phyloP scores from a whole-genome alignment of 2,329 filamentous ascomycete species.

The Colletotrichum lupini region DNA sequence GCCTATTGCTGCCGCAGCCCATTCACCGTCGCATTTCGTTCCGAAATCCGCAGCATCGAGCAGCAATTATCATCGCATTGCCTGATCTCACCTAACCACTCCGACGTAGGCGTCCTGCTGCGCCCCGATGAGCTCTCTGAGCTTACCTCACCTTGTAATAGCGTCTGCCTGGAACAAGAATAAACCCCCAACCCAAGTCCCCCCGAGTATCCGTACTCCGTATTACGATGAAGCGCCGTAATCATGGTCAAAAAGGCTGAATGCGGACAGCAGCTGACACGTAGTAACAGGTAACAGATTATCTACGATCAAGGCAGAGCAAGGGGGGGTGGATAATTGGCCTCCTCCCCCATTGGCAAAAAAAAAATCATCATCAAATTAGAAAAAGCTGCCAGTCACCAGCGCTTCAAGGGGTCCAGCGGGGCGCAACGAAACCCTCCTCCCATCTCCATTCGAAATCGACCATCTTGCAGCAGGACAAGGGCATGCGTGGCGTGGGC shows the following conservation, averaged over 20 bases:
- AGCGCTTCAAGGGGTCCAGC: slow-evolving; percentile 8
- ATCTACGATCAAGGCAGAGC: not conserved
- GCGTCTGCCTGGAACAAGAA: not conserved
- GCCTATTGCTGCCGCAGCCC: not conserved
- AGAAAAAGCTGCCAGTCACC: not conserved
- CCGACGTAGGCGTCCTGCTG: not conserved
- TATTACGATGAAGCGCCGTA: not conserved
- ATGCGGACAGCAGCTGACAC: not conserved
- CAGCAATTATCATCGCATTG: not conserved
- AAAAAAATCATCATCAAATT: not conserved
- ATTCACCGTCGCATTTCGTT: not conserved
- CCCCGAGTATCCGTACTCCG: not conserved
- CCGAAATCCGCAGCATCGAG: not conserved
- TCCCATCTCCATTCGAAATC: not conserved
- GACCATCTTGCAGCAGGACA: slow-evolving; percentile 5
- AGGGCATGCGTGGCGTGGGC: slow-evolving; percentile 4
- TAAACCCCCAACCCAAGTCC: not conserved
- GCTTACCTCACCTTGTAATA: not conserved
- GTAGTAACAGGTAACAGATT: not conserved
- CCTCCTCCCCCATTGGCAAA: not conserved
- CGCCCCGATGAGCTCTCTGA: not conserved
- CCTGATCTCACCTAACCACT: not conserved
- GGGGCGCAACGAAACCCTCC: not conserved
- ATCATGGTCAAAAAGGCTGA: not conserved
- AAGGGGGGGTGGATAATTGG: not conserved